Conservation (phyloP, 2,329 filamentous ascomycete genomes). For the Arthrinium phaeospermum region DNA sequence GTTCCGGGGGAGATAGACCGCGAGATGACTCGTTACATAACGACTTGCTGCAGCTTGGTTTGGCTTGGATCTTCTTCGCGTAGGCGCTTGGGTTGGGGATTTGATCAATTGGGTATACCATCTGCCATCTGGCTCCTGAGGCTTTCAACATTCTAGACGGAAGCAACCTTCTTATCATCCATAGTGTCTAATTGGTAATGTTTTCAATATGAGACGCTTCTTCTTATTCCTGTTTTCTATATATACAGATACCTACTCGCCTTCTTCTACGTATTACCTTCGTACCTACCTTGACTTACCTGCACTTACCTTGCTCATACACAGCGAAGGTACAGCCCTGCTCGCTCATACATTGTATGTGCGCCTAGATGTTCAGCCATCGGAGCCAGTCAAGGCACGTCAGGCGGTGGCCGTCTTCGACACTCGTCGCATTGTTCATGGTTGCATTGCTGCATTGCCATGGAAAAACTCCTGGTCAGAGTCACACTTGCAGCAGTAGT, state of each 20-base stretch:
- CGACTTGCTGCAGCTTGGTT: no score
- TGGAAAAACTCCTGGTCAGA: not conserved
- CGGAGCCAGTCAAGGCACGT: no score
- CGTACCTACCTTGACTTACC: not conserved
- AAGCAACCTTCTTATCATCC: no score
- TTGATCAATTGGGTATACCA: not conserved
- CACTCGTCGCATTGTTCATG: not conserved
- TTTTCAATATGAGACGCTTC: not conserved
- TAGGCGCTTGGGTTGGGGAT: not conserved
- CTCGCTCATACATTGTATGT: not conserved
- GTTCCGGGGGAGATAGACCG: not conserved
- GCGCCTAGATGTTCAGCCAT: not conserved
- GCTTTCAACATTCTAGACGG: not conserved
- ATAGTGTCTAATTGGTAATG: not conserved
- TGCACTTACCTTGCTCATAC: not conserved
- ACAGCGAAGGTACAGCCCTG: not conserved
- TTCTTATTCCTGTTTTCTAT: not conserved
- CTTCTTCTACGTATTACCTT: not conserved
- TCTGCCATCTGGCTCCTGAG: not conserved
- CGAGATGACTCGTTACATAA: not conserved
- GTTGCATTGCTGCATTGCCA: not conserved
- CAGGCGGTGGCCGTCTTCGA: not conserved
- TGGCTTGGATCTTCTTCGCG: not conserved
- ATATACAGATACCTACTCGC: not conserved
- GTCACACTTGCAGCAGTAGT: not conserved